These are phyloP conservation scores for Insectozyma bohioensis DNA, from an alignment of 1,139 yeast genomes.

Conservation along the genomic window DNA sequence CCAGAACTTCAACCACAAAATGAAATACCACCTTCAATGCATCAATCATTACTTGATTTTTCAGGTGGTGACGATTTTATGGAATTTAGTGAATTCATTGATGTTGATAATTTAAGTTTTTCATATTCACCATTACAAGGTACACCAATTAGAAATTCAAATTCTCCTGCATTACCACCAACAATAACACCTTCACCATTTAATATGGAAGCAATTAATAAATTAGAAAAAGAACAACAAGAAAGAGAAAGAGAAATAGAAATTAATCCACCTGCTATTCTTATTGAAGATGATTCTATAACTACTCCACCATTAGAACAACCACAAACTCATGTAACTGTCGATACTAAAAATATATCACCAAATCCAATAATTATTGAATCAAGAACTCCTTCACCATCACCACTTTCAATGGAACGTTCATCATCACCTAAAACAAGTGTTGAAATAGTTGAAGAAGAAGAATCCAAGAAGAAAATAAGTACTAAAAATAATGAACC, in stretches of 20 bases:
- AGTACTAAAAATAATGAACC: slow-evolving; percentile 1
- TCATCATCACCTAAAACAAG: slow-evolving; percentile 13
- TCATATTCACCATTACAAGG: slow-evolving; percentile 20
- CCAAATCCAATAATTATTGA: slow-evolving; percentile 16
- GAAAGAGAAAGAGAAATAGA: background rate
- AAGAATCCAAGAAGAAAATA: slow-evolving; percentile 6
- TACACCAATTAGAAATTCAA: background rate
- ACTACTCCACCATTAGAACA: background rate
- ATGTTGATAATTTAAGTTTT: slow-evolving; percentile 50
- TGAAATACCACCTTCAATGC: background rate
- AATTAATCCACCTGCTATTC: slow-evolving; percentile 7
- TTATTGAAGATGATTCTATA: slow-evolving; percentile 1
- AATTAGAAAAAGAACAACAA: no score
- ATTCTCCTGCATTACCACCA: background rate
- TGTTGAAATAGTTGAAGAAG: slow-evolving; percentile 12
- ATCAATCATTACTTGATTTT: slow-evolving; percentile 12
- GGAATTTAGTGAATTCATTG: slow-evolving; percentile 67
- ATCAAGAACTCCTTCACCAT: slow-evolving; percentile 16
- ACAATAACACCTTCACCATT: slow-evolving; percentile 2
- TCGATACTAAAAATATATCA: background rate
- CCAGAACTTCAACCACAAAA: background rate
- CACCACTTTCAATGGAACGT: slow-evolving; percentile 12
- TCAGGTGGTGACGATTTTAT: slow-evolving; percentile 36
- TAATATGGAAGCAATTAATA: no score
- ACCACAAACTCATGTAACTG: background rate